These are phyloP conservation scores for Diaporthe eres DNA, from an alignment of 2,329 filamentous ascomycete species.

Conservation along the genomic window DNA sequence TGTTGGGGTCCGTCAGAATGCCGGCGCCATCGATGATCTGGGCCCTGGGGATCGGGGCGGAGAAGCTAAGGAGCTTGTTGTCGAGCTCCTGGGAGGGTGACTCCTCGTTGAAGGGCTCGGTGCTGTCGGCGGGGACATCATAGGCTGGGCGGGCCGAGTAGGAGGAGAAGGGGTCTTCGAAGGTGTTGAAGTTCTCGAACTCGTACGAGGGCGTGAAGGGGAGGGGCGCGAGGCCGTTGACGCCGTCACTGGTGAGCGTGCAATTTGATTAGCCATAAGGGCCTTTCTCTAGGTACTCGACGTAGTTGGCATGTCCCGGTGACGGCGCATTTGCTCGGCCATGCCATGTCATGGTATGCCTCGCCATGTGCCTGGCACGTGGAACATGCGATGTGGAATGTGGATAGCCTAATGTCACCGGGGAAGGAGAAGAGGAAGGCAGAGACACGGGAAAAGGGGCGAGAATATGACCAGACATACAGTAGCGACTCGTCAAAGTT, in stretches of 20 bases:
- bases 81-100: slow-evolving; percentile 71
- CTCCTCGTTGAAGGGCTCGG: slow-evolving; percentile 53
- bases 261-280: slow-evolving; percentile 1
- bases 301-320: slow-evolving; percentile 2
- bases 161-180: slow-evolving; percentile 74
- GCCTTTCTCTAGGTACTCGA: neutral
- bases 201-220: slow-evolving; percentile 74
- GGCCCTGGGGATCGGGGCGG: slow-evolving; percentile 71
- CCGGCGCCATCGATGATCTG: slow-evolving; percentile 77
- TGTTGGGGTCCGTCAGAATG: slow-evolving; percentile 73
- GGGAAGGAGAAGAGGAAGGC: neutral
- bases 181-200: slow-evolving; percentile 72
- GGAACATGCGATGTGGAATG: neutral
- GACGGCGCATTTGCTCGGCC: neutral
- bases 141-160: slow-evolving; percentile 67
- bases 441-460: neutral
- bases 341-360: neutral
- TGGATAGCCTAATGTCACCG: neutral
- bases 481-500: slow-evolving; percentile 70
- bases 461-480: slow-evolving; percentile 54
- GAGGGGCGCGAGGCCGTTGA: slow-evolving; percentile 59
- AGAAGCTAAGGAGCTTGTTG: slow-evolving; percentile 83
- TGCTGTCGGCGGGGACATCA: slow-evolving; percentile 51
- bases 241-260: slow-evolving; percentile 54
- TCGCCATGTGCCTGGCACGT: slow-evolving; percentile 18